A percentile compares a stretch with the other conserved stretches of the same genome.
Evolutionary conservation across 1,139 yeast species (phyloP).

Genomic region (Blastobotrys arbuscula): DNA sequence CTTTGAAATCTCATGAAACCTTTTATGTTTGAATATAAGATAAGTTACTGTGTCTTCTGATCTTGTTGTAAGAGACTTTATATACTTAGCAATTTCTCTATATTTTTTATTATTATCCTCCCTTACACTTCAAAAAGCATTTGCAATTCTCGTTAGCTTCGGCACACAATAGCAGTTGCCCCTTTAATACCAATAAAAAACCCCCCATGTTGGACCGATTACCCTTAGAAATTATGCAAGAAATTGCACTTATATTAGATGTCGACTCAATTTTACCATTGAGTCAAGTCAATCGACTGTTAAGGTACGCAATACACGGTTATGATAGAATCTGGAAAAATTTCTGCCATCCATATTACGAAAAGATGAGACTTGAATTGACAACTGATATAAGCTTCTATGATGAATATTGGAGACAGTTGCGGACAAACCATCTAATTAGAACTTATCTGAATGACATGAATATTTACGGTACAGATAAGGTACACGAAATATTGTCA

Average conservation of each 20-base stretch:
- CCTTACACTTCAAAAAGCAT: too few relatives aligned
- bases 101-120: too few relatives aligned
- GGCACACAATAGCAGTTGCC: not conserved
- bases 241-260: slow-evolving; percentile 3
- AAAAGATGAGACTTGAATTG: slow-evolving; percentile 6
- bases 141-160: too few relatives aligned
- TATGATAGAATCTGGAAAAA: slow-evolving; percentile 7
- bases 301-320: not conserved
- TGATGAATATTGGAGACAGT: slow-evolving; percentile 6
- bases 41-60: too few relatives aligned
- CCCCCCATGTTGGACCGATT: slow-evolving; percentile 2
- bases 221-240: slow-evolving; percentile 12
- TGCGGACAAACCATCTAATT: not conserved
- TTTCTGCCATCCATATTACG: not conserved
- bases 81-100: too few relatives aligned
- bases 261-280: slow-evolving; percentile 4
- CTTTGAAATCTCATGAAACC: too few relatives aligned
- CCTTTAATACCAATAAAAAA: not conserved
- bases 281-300: slow-evolving; percentile 1
- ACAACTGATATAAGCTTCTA: not conserved
- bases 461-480: not conserved
- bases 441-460: not conserved
- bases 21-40: too few relatives aligned
- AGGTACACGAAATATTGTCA: not conserved
- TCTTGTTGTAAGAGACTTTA: too few relatives aligned